These are phyloP conservation scores for Coemansia sp. DNA, from an alignment of 192 early-diverging fungal species.

Conservation along the genomic window DNA sequence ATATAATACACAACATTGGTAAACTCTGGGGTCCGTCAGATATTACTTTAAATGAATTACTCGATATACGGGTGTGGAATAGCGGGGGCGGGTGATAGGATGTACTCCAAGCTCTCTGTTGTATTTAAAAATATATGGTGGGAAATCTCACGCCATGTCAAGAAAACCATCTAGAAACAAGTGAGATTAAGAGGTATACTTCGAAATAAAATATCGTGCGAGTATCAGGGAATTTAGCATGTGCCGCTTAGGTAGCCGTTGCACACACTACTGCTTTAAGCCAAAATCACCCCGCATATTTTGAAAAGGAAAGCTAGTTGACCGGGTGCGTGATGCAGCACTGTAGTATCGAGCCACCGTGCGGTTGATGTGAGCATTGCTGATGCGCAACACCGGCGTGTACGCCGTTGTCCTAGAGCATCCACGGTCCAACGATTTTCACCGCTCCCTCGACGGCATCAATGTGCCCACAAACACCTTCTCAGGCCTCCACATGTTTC, in stretches of 20 bases:
- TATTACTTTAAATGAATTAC: not conserved
- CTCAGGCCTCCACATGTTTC: constrained; percentile 32
- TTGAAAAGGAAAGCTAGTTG: constrained; percentile 40
- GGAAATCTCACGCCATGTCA: not conserved
- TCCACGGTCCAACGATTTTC: not conserved
- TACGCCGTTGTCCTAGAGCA: constrained; percentile 39
- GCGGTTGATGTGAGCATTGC: constrained; percentile 7
- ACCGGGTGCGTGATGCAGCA: constrained; percentile 46
- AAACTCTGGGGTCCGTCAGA: not conserved
- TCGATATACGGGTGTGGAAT: not conserved
- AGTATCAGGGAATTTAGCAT: not conserved
- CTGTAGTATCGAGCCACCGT: constrained; percentile 46
- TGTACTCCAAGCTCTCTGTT: not conserved
- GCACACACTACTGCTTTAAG: constrained; percentile 52
- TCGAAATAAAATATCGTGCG: not conserved
- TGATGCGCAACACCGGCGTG: constrained; percentile 42
- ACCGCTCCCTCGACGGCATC: constrained; percentile 27
- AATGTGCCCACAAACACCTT: constrained; percentile 25
- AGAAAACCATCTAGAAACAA: not conserved
- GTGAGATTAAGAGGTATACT: not conserved
- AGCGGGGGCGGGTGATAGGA: not conserved
- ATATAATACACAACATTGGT: not conserved
- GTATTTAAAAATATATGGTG: not conserved
- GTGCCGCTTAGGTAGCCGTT: constrained; percentile 25
- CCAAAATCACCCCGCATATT: constrained; percentile 30